phyloP scores from a whole-genome alignment of 148 eudicot genomes.

The Tetragonia tetragonoides region DNA sequence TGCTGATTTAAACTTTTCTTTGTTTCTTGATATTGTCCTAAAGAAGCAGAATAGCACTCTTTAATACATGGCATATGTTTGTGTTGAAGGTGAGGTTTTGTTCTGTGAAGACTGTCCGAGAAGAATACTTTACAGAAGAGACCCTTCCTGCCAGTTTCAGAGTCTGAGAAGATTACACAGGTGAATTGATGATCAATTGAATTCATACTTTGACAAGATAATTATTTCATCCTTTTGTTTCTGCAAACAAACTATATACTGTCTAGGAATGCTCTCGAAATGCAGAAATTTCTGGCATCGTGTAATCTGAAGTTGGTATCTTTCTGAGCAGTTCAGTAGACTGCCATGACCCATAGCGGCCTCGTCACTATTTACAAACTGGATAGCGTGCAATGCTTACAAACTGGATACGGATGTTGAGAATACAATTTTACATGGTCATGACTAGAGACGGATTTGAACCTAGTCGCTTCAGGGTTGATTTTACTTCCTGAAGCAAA shows the following conservation, averaged over 20 bases:
- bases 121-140: constrained; percentile 69
- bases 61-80: neutral
- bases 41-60: neutral
- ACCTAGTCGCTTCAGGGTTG: too few species aligned
- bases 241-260: neutral
- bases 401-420: neutral
- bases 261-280: neutral
- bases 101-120: constrained; percentile 55
- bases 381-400: neutral
- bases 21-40: too few species aligned
- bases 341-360: neutral
- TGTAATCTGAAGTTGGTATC: neutral
- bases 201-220: neutral
- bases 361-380: too few species aligned
- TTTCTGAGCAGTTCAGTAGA: neutral
- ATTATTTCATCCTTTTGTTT: neutral
- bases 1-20: too few species aligned
- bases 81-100: constrained; percentile 75
- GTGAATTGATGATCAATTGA: neutral
- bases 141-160: constrained; percentile 67
- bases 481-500: too few species aligned
- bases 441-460: too few species aligned
- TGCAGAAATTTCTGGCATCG: neutral
- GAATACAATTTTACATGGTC: too few species aligned
- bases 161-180: constrained; percentile 28